A percentile compares a stretch with the other conserved stretches of the same genome.
Conservation (phyloP, 768 basidiomycete species). For the Crepidotus variabilis region DNA sequence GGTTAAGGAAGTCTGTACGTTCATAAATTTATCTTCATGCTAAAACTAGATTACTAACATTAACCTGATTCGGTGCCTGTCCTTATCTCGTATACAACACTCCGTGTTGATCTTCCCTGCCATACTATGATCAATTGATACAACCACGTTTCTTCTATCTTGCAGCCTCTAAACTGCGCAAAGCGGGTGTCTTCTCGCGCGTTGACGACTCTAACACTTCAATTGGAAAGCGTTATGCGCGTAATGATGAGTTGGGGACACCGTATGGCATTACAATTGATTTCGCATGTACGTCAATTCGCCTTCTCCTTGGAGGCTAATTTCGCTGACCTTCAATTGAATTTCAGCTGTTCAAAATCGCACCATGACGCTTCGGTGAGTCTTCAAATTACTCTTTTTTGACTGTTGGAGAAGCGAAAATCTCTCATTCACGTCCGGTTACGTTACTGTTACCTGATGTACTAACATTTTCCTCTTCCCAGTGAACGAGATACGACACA, state of each 20-base stretch:
- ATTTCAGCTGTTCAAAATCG: constrained; percentile 78
- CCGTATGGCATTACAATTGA: constrained; percentile 96
- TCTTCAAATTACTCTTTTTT: constrained; percentile 12
- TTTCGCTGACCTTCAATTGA: constrained; percentile 8
- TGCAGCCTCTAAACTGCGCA: constrained; percentile 80
- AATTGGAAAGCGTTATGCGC: constrained; percentile 95
- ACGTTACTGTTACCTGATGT: neutral
- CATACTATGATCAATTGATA: neutral
- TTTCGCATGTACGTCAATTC: constrained; percentile 63
- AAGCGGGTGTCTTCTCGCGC: constrained; percentile 84
- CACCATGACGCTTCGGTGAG: constrained; percentile 91
- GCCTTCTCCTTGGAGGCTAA: neutral
- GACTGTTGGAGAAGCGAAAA: neutral
- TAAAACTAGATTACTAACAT: constrained; percentile 11
- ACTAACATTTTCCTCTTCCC: constrained; percentile 8
- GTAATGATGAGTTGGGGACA: constrained; percentile 98
- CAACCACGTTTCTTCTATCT: neutral
- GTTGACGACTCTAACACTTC: constrained; percentile 95
- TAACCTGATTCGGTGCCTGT: constrained; percentile 8
- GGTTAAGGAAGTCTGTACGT: constrained; percentile 88
- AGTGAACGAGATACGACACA: constrained; percentile 95
- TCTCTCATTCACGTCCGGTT: neutral
- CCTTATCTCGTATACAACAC: neutral
- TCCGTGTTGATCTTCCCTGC: neutral
- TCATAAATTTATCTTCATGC: constrained; percentile 2